Percentiles rank a stretch among this genome's conserved stretches.
phyloP scores from a whole-genome alignment of 2,329 filamentous ascomycete genomes.

The Hymenoscyphus occultus region DNA sequence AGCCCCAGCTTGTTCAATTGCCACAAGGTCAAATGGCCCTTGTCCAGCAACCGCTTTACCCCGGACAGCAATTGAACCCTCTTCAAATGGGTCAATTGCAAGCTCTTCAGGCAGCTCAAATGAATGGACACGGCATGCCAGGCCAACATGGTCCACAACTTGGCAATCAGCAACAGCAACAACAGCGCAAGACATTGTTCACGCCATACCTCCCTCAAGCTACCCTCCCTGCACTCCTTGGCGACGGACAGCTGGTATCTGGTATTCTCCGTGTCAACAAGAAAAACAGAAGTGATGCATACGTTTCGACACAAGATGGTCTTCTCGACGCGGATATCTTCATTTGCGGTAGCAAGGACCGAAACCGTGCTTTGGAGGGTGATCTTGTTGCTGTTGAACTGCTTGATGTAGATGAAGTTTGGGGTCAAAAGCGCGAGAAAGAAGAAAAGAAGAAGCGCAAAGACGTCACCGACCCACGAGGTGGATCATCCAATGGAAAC shows the following conservation, averaged over 20 bases:
- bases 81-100: slow-evolving; percentile 88
- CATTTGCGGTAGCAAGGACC: slow-evolving; percentile 98
- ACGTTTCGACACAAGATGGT: slow-evolving; percentile 87
- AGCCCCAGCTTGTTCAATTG: slow-evolving; percentile 84
- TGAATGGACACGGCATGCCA: slow-evolving; percentile 69
- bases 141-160: slow-evolving; percentile 66
- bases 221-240: slow-evolving; percentile 83
- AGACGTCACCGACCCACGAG: slow-evolving; percentile 90
- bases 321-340: slow-evolving; percentile 95
- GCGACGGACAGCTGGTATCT: slow-evolving; percentile 89
- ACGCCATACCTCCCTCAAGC: slow-evolving; percentile 96
- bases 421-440: slow-evolving; percentile 98
- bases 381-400: slow-evolving; percentile 95
- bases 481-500: slow-evolving; percentile 71
- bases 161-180: slow-evolving; percentile 73
- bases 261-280: slow-evolving; percentile 98
- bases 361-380: slow-evolving; percentile 93
- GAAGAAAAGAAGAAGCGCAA: slow-evolving; percentile 99
- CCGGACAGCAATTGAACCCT: slow-evolving; percentile 80
- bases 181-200: slow-evolving; percentile 97
- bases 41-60: slow-evolving; percentile 73
- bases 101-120: slow-evolving; percentile 83
- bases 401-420: slow-evolving; percentile 96
- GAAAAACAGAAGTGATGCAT: slow-evolving; percentile 98
- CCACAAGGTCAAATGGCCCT: slow-evolving; percentile 80